Percentiles rank a stretch among this genome's conserved stretches.
These are phyloP conservation scores for Nakazawaea anatomiae DNA, from an alignment of 805 yeast species.

Conservation along the genomic window DNA sequence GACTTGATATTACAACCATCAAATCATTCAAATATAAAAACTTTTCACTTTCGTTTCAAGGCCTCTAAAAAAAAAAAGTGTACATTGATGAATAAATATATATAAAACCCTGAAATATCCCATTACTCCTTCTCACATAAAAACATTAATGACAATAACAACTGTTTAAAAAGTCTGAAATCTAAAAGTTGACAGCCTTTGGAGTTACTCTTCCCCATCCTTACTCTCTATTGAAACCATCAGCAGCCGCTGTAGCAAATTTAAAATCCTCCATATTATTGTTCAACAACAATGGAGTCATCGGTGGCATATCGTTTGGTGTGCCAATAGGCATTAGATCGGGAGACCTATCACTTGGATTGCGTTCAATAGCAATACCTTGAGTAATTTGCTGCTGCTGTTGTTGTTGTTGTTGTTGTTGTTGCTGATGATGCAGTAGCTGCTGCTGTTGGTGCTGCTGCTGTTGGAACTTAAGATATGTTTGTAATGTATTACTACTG, in stretches of 20 bases:
- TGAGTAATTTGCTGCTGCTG: constrained; percentile 7
- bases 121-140: too few relatives aligned
- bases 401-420: constrained; percentile 8
- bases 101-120: too few relatives aligned
- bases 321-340: constrained; percentile 27
- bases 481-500: constrained; percentile 19
- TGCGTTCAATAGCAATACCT: constrained; percentile 13
- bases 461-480: constrained; percentile 12
- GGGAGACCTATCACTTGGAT: constrained; percentile 26
- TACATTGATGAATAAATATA: too few relatives aligned
- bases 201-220: not conserved
- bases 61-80: too few relatives aligned
- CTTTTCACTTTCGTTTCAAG: too few relatives aligned
- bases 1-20: too few relatives aligned
- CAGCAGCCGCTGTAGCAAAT: constrained; percentile 3
- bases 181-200: not conserved
- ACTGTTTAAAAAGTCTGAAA: too few relatives aligned
- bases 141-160: too few relatives aligned
- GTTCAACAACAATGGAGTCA: constrained; percentile 25
- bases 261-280: constrained; percentile 7
- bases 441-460: constrained; percentile 14
- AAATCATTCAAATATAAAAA: too few relatives aligned
- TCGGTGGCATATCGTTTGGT: constrained; percentile 22
- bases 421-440: constrained; percentile 11
- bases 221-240: not conserved